Evolutionary conservation across 176 grass and related monocot genomes (phyloP), one percentile per base, ranked within the genome.

Genomic region (Puya raimondii): DNA sequence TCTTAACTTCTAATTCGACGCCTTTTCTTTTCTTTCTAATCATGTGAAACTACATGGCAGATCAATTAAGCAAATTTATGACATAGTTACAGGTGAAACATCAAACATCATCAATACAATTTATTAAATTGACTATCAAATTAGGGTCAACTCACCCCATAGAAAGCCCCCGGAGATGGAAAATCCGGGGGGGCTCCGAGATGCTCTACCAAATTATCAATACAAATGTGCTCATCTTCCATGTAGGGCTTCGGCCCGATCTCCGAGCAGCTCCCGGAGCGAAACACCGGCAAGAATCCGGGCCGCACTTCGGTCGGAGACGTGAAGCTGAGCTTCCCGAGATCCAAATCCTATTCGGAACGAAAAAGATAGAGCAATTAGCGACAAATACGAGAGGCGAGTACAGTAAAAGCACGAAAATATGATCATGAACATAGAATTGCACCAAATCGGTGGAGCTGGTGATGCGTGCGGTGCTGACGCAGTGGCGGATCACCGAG

Each of bases 201-300:
- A 79, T 92, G 79, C 58, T 89, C 76, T 0, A 87, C 65, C 21
- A 96, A 76, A 84, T 91, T 87, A 68, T 96, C 93, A 3, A 96
- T 86, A 65, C 93, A 79, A 64, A 92, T 48, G 72, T 96, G 86
- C 18, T 92, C 93, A 54, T 96, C 93, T 87, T 96, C 93, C 93
- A 96, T 96, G 86, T 76, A 85, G 4, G 81, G 53, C 52, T 96
- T 96, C 11, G 79, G 79, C 0, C 93, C 93, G 0, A 80, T 92
- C 50, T 96, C 86, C 8, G 89, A 70, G 42, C 65, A 96, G 79
- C 93, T 92, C 49, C 93, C 93, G 0, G 93, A 96, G 48, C 93
- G 84, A 73, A 89, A 96, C 65, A 89, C 56, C 0, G 93, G 93
- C 68, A 89, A 74, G 73, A 85, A 96, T 51, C 71, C 74, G 2